Percentiles rank a stretch among this genome's conserved stretches.
These are phyloP conservation scores for Cinnamomum micranthum DNA, from an alignment of 164 flowering plant genomes.

Conservation along the genomic window DNA sequence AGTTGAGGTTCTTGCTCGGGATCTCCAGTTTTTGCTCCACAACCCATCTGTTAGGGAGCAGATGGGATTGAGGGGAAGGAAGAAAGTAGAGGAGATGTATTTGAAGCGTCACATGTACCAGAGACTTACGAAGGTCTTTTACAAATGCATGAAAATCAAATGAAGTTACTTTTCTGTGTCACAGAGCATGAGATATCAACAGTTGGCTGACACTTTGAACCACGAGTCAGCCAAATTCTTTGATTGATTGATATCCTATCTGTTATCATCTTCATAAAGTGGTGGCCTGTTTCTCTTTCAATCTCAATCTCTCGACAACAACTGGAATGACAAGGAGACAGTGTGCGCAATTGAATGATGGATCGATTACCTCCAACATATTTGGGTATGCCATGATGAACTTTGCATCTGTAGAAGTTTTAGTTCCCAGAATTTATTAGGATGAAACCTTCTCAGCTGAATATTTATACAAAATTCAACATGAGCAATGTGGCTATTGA, in stretches of 20 bases:
- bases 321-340: too few relatives aligned
- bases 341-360: too few relatives aligned
- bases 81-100: slow-evolving; percentile 74
- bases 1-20: slow-evolving; percentile 48
- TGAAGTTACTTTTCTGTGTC: slow-evolving; percentile 17
- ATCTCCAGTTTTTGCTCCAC: slow-evolving; percentile 55
- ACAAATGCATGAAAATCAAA: slow-evolving; percentile 75
- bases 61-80: slow-evolving; percentile 73
- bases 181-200: background rate
- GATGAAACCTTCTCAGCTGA: too few relatives aligned
- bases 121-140: slow-evolving; percentile 53
- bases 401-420: too few relatives aligned
- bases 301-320: background rate
- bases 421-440: too few relatives aligned
- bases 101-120: slow-evolving; percentile 85
- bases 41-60: slow-evolving; percentile 58
- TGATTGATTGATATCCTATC: background rate
- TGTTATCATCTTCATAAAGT: background rate
- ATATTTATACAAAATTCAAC: too few relatives aligned
- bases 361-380: too few relatives aligned
- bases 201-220: background rate
- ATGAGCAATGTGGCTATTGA: too few relatives aligned
- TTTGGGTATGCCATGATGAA: too few relatives aligned
- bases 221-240: background rate
- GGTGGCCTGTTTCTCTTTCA: background rate